Evolutionary conservation across 108 stramenopile genomes (phyloP).

Genomic region (Nitzschia inconspicua): DNA sequence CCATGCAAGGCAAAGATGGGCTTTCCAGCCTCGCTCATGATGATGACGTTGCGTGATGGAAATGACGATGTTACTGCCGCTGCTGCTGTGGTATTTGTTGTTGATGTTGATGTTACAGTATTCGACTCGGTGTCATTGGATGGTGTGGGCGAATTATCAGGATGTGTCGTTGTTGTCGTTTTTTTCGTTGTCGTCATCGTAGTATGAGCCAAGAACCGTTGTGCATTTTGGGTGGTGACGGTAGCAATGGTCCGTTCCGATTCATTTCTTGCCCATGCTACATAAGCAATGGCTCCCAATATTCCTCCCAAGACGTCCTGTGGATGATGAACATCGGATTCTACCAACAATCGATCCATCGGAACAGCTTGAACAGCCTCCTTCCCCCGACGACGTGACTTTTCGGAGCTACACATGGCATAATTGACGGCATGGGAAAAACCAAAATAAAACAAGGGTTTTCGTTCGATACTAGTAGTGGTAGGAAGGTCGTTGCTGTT

Average conservation of each 20-base stretch:
- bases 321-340: conserved; percentile 73
- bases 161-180: not conserved
- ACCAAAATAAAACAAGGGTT: conserved; percentile 75
- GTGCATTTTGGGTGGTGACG: no score
- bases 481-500: not conserved
- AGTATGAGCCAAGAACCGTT: not conserved
- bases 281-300: conserved; percentile 62
- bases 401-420: conserved; percentile 67
- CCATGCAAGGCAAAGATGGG: conserved; percentile 67
- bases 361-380: conserved; percentile 70
- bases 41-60: conserved; percentile 61
- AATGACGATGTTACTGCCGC: no score
- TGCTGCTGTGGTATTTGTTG: no score
- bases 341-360: conserved; percentile 59
- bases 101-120: not conserved
- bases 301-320: conserved; percentile 65
- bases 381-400: conserved; percentile 46
- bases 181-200: not conserved
- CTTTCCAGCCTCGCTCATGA: conserved; percentile 76
- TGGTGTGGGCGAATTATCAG: not conserved
- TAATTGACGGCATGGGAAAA: conserved; percentile 80
- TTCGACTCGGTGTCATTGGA: not conserved
- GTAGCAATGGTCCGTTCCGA: no score
- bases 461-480: not conserved
- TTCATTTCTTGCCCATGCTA: conserved; percentile 58